Evolutionary conservation across 2,329 filamentous ascomycete genomes (phyloP).

Genomic region (Ophiosphaerella korrae): DNA sequence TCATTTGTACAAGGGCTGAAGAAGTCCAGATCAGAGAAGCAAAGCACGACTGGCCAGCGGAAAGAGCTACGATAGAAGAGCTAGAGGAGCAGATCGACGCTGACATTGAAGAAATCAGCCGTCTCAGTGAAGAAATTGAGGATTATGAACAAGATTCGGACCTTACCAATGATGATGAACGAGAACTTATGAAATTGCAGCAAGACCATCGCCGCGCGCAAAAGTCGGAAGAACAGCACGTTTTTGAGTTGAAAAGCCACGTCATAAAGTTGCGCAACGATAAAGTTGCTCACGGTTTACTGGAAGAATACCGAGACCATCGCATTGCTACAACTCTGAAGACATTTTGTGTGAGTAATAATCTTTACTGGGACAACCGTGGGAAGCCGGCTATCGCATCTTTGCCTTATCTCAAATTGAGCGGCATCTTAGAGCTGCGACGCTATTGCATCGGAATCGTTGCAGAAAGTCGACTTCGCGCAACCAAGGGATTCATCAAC

Average conservation of each 20-base stretch:
- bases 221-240: slow-evolving; percentile 10
- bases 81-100: slow-evolving; percentile 8
- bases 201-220: slow-evolving; percentile 5
- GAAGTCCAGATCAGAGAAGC: slow-evolving; percentile 17
- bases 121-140: slow-evolving; percentile 15
- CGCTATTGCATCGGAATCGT: slow-evolving; percentile 55
- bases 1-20: slow-evolving; percentile 31
- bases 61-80: slow-evolving; percentile 15
- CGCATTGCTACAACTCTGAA: slow-evolving; percentile 28
- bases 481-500: slow-evolving; percentile 47
- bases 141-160: slow-evolving; percentile 6
- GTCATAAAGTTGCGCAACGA: slow-evolving; percentile 50
- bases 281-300: slow-evolving; percentile 38
- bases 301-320: slow-evolving; percentile 30
- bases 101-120: slow-evolving; percentile 4
- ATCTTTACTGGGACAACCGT: slow-evolving; percentile 50
- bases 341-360: slow-evolving; percentile 56
- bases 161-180: slow-evolving; percentile 30
- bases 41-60: slow-evolving; percentile 14
- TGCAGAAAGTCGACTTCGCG: slow-evolving; percentile 49
- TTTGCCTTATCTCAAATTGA: slow-evolving; percentile 46
- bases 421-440: slow-evolving; percentile 51
- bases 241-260: slow-evolving; percentile 37
- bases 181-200: slow-evolving; percentile 16
- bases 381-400: slow-evolving; percentile 24